These are phyloP conservation scores for Solanum okadae DNA, from an alignment of 257 asterid species.

Conservation along the genomic window DNA sequence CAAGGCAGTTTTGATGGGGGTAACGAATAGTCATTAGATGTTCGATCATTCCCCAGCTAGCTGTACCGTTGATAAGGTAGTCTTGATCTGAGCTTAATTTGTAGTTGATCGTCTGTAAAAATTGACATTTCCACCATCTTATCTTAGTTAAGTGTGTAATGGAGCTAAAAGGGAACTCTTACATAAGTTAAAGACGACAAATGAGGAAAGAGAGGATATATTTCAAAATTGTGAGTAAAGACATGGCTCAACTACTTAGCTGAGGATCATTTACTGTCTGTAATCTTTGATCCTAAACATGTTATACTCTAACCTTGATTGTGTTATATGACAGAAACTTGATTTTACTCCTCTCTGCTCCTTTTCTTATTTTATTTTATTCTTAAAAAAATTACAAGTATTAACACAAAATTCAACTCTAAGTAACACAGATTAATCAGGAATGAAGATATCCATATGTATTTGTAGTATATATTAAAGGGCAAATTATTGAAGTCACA, in stretches of 20 bases:
- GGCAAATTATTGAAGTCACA: no score
- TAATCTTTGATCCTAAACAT: constrained; percentile 9
- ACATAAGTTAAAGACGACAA: background rate
- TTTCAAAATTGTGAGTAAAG: background rate
- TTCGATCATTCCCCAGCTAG: background rate
- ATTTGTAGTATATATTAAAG: no score
- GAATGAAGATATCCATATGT: background rate
- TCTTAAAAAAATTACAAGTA: background rate
- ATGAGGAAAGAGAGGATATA: constrained; percentile 10
- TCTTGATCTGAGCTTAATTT: background rate
- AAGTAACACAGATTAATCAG: background rate
- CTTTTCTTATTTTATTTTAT: background rate
- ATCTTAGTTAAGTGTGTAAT: background rate
- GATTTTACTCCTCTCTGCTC: background rate
- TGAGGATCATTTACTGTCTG: constrained; percentile 3
- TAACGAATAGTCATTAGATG: constrained; percentile 27
- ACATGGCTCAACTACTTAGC: background rate
- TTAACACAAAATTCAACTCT: background rate
- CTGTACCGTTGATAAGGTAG: background rate
- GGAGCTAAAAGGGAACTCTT: background rate
- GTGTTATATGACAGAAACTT: background rate
- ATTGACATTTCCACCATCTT: background rate
- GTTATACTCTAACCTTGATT: constrained; percentile 3
- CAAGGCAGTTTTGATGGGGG: constrained; percentile 56
- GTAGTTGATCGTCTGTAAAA: background rate